A percentile compares a stretch with the other conserved stretches of the same genome.
phyloP scores from a whole-genome alignment of 2,329 filamentous ascomycete species.

The Monilinia polystroma region DNA sequence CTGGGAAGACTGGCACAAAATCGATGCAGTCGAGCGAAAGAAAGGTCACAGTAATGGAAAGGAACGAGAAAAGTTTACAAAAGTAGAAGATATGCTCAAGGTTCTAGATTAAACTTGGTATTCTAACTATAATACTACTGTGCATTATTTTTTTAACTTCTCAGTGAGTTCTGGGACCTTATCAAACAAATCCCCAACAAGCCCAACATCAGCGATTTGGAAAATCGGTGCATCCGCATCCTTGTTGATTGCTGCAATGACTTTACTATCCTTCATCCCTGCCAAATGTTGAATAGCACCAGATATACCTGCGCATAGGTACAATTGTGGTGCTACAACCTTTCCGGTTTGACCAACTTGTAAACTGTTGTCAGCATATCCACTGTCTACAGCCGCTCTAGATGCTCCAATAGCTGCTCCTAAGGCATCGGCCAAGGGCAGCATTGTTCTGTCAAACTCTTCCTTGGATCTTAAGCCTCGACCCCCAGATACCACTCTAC shows the following conservation, averaged over 20 bases:
- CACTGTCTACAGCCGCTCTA: constrained; percentile 91
- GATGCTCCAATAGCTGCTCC: constrained; percentile 96
- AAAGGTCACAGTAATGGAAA: constrained; percentile 69
- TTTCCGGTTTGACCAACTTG: constrained; percentile 99
- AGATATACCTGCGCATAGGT: constrained; percentile 92
- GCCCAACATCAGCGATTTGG: constrained; percentile 92
- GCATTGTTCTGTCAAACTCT: constrained; percentile 90
- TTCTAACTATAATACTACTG: constrained; percentile 28
- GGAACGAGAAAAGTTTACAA: constrained; percentile 69
- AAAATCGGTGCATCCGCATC: constrained; percentile 96
- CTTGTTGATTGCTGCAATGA: constrained; percentile 98
- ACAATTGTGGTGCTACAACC: constrained; percentile 94
- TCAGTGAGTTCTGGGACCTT: constrained; percentile 94
- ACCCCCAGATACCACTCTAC: constrained; percentile 87
- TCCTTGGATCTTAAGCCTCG: constrained; percentile 96
- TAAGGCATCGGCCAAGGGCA: constrained; percentile 86
- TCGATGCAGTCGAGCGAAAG: constrained; percentile 74
- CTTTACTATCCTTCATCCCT: constrained; percentile 99
- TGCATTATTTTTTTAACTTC: constrained; percentile 67
- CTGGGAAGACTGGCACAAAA: constrained; percentile 85
- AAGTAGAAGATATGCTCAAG: constrained; percentile 56
- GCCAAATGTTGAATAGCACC: constrained; percentile 97
- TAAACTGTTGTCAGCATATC: constrained; percentile 96
- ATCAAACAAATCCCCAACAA: constrained; percentile 94
- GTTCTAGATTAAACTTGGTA: constrained; percentile 44